A percentile compares a stretch with the other conserved stretches of the same genome.
These are phyloP conservation scores for Parasarocladium wereldwijsianum DNA, from an alignment of 2,329 filamentous ascomycete species.

Conservation along the genomic window DNA sequence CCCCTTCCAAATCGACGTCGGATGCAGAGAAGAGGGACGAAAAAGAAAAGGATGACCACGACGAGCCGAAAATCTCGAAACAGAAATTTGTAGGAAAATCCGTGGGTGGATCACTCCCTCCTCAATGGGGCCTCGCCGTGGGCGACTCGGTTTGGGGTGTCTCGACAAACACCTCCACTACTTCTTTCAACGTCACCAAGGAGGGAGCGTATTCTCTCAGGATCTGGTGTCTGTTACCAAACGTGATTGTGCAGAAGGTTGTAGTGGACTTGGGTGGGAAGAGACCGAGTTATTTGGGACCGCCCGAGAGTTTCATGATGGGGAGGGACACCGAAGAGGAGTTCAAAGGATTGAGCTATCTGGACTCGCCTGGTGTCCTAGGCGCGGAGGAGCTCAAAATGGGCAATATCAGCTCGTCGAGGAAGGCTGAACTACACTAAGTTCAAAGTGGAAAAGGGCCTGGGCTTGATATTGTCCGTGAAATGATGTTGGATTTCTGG, in stretches of 20 bases:
- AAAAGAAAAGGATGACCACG: too few species aligned
- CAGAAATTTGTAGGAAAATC: conserved; percentile 26
- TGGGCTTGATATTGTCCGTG: too few species aligned
- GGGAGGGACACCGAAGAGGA: conserved; percentile 22
- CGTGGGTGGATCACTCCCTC: conserved; percentile 24
- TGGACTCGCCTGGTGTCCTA: conserved; percentile 8
- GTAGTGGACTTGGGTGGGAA: conserved; percentile 40
- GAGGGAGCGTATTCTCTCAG: conserved; percentile 33
- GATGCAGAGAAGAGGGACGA: conserved; percentile 17
- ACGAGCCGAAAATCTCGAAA: too few species aligned
- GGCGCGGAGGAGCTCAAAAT: conserved; percentile 5
- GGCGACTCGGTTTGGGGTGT: conserved; percentile 31
- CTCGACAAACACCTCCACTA: conserved; percentile 27
- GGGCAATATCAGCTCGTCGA: too few species aligned
- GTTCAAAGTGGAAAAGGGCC: too few species aligned
- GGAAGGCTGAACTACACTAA: too few species aligned
- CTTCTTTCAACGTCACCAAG: conserved; percentile 17
- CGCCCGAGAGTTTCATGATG: conserved; percentile 37
- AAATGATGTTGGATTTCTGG: too few species aligned
- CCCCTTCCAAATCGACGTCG: conserved; percentile 18
- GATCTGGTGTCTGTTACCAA: conserved; percentile 36
- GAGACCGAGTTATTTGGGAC: conserved; percentile 37
- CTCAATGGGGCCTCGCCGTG: conserved; percentile 27
- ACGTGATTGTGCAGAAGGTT: conserved; percentile 40
- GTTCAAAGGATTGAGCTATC: conserved; percentile 23